These are phyloP conservation scores for Aspergillus sp. DNA, from an alignment of 2,329 filamentous ascomycete species.

Conservation along the genomic window DNA sequence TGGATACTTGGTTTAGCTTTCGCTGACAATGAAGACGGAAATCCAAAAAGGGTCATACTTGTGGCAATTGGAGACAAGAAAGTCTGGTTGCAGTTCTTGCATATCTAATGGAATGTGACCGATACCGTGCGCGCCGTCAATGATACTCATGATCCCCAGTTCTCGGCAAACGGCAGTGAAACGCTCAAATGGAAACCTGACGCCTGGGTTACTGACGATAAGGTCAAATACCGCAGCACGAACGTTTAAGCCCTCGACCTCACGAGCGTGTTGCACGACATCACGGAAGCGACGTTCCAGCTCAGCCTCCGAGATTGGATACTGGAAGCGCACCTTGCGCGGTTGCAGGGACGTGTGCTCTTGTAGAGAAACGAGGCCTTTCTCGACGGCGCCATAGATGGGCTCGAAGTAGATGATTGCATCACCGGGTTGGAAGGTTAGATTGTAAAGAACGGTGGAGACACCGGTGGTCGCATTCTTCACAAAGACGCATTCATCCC, in stretches of 20 bases:
- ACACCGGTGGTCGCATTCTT: slow-evolving; percentile 70
- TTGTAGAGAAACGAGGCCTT: neutral
- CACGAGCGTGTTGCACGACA: slow-evolving; percentile 48
- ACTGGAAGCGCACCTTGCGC: slow-evolving; percentile 60
- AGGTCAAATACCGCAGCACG: slow-evolving; percentile 73
- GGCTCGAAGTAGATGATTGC: slow-evolving; percentile 74
- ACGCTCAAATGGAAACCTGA: slow-evolving; percentile 74
- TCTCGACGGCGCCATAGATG: slow-evolving; percentile 72
- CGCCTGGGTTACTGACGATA: slow-evolving; percentile 74
- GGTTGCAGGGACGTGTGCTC: slow-evolving; percentile 31
- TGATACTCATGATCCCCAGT: slow-evolving; percentile 66
- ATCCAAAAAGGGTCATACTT: slow-evolving; percentile 46
- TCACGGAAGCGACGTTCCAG: slow-evolving; percentile 62
- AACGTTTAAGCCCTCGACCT: neutral
- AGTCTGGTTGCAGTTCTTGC: slow-evolving; percentile 68
- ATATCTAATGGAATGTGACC: slow-evolving; percentile 77
- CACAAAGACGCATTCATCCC: slow-evolving; percentile 71
- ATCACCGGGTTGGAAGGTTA: slow-evolving; percentile 68
- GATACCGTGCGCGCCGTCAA: slow-evolving; percentile 84
- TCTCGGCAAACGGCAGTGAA: slow-evolving; percentile 65
- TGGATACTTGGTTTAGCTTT: neutral
- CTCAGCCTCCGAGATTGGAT: slow-evolving; percentile 69
- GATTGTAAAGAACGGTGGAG: slow-evolving; percentile 76
- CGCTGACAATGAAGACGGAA: no score
- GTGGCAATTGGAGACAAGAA: slow-evolving; percentile 83